Evolutionary conservation across 495 filamentous ascomycete genomes (phyloP).

Genomic region (Cryomyces minteri): DNA sequence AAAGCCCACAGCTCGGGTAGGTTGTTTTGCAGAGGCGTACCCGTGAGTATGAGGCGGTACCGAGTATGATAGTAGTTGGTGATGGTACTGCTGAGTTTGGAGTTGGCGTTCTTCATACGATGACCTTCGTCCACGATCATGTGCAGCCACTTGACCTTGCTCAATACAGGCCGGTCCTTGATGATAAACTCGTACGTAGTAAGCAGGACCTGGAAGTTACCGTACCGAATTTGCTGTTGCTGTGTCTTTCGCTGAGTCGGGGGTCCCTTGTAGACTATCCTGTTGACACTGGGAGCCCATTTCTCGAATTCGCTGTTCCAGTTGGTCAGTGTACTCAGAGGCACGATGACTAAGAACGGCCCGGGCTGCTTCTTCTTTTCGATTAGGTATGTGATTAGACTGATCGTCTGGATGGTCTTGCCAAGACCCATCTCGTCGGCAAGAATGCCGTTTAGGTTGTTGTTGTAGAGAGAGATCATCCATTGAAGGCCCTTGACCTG

Average conservation of each 20-base stretch:
- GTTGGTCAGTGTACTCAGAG: slow-evolving; percentile 89
- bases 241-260: slow-evolving; percentile 77
- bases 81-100: slow-evolving; percentile 86
- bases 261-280: slow-evolving; percentile 92
- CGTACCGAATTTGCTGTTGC: slow-evolving; percentile 83
- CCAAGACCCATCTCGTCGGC: slow-evolving; percentile 99
- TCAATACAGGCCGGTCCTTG: slow-evolving; percentile 85
- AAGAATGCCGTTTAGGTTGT: slow-evolving; percentile 96
- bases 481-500: slow-evolving; percentile 95
- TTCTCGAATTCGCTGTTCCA: slow-evolving; percentile 99
- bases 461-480: slow-evolving; percentile 99
- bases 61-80: slow-evolving; percentile 88
- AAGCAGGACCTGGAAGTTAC: slow-evolving; percentile 85
- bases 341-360: slow-evolving; percentile 91
- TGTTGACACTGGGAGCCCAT: slow-evolving; percentile 76
- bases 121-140: slow-evolving; percentile 99
- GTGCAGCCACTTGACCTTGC: slow-evolving; percentile 97
- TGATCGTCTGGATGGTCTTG: slow-evolving; percentile 98
- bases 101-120: slow-evolving; percentile 98
- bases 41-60: slow-evolving; percentile 90
- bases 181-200: slow-evolving; percentile 99
- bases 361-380: slow-evolving; percentile 87
- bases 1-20: slow-evolving; percentile 90
- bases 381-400: slow-evolving; percentile 89
- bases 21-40: slow-evolving; percentile 95